phyloP scores from a whole-genome alignment of 2,329 filamentous ascomycete genomes.

The Scytalidium sp. region DNA sequence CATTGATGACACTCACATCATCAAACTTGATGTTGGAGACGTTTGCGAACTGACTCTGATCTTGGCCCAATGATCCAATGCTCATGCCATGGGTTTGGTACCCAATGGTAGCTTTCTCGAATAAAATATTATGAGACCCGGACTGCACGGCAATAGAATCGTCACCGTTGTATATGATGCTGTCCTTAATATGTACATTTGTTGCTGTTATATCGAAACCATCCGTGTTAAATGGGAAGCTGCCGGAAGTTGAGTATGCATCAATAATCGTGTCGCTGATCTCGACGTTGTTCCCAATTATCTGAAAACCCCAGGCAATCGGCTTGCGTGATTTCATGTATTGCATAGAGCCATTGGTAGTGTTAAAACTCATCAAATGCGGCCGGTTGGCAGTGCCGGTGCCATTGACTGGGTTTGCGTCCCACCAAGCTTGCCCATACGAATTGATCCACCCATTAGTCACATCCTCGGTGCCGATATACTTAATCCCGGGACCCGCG shows the following conservation, averaged over 20 bases:
- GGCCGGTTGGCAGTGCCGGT: constrained; percentile 36
- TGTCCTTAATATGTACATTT: constrained; percentile 26
- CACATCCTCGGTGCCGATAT: constrained; percentile 31
- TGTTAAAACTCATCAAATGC: constrained; percentile 36
- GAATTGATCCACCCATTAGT: constrained; percentile 42
- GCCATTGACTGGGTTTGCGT: constrained; percentile 35
- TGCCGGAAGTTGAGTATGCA: constrained; percentile 6
- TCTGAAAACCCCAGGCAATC: constrained; percentile 38
- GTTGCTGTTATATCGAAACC: constrained; percentile 31
- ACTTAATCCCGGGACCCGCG: constrained; percentile 29
- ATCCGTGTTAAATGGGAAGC: constrained; percentile 22
- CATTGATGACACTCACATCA: constrained; percentile 38
- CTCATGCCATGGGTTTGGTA: constrained; percentile 41
- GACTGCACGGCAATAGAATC: constrained; percentile 39
- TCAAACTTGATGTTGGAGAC: constrained; percentile 39
- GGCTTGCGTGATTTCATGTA: constrained; percentile 41
- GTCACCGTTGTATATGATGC: constrained; percentile 39
- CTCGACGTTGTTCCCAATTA: constrained; percentile 36
- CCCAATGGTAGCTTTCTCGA: constrained; percentile 37
- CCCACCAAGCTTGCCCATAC: constrained; percentile 44
- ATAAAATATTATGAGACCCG: constrained; percentile 34
- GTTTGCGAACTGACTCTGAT: constrained; percentile 32
- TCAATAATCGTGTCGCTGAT: constrained; percentile 37
- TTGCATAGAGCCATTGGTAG: constrained; percentile 32
- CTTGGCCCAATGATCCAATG: constrained; percentile 39